Evolutionary conservation across 305 asterid genomes (phyloP).

Genomic region (Solanum hybrid): DNA sequence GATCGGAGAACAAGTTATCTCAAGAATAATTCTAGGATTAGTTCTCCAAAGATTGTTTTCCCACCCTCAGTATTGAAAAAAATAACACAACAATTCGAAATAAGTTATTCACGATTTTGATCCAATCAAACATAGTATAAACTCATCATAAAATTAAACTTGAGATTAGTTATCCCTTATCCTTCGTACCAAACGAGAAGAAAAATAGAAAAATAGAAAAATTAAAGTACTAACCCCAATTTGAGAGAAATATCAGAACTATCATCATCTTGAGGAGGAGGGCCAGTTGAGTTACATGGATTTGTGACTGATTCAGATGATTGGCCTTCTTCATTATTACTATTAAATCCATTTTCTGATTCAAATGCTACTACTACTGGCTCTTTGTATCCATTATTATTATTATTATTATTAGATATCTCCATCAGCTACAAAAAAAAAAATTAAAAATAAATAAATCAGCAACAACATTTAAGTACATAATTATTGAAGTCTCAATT

Average conservation of each 20-base stretch:
- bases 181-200: accelerated
- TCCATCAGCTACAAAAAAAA: constrained; percentile 31
- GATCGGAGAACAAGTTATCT: neutral
- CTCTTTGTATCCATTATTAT: neutral
- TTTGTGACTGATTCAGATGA: constrained; percentile 61
- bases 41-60: neutral
- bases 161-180: neutral
- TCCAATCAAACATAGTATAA: too few species aligned
- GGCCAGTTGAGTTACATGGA: constrained; percentile 35
- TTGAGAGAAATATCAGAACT: constrained; percentile 64
- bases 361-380: constrained; percentile 14
- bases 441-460: neutral
- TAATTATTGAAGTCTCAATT: neutral
- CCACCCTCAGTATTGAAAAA: neutral
- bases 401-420: constrained; percentile 19
- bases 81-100: neutral
- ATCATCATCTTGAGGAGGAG: constrained; percentile 52
- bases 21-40: neutral
- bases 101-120: neutral
- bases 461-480: neutral
- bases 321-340: constrained; percentile 48
- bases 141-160: neutral
- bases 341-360: constrained; percentile 24
- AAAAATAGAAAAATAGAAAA: neutral
- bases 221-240: constrained; percentile 45